phyloP scores from a whole-genome alignment of 495 filamentous ascomycete species.

The Aeminium ludgeri region DNA sequence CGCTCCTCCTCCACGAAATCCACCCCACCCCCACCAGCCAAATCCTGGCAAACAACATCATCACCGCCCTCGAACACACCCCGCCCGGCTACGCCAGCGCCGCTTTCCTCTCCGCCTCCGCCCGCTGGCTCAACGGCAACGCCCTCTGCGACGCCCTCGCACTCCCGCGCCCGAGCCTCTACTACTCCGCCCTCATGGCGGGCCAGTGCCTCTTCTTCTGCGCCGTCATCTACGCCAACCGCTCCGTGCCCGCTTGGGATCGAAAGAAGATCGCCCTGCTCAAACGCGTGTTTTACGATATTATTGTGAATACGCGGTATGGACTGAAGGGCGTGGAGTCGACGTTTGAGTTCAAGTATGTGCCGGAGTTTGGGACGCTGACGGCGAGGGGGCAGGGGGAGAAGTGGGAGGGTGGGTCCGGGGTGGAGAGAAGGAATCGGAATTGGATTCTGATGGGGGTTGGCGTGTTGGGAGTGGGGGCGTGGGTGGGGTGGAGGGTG shows the following conservation, averaged over 20 bases:
- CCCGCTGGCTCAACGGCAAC: constrained; percentile 52
- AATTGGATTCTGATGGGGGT: constrained; percentile 19
- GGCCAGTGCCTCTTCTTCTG: constrained; percentile 55
- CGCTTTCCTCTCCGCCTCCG: constrained; percentile 46
- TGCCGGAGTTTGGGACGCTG: constrained; percentile 34
- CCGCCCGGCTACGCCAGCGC: constrained; percentile 42
- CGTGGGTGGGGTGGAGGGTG: constrained; percentile 7
- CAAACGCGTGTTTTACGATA: constrained; percentile 35
- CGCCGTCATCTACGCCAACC: constrained; percentile 34
- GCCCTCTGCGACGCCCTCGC: constrained; percentile 43
- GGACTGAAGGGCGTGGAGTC: constrained; percentile 36
- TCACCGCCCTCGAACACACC: constrained; percentile 42
- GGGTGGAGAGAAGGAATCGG: constrained; percentile 26
- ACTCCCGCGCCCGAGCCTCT: constrained; percentile 37
- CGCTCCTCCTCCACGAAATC: constrained; percentile 43
- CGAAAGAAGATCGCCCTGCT: constrained; percentile 35
- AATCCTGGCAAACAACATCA: constrained; percentile 57
- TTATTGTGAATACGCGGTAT: constrained; percentile 39
- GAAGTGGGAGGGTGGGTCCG: constrained; percentile 10
- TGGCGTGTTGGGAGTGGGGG: constrained; percentile 18
- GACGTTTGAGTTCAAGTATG: constrained; percentile 47
- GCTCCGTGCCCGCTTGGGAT: constrained; percentile 42
- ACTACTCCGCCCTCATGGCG: constrained; percentile 43
- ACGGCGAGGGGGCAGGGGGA: constrained; percentile 26
- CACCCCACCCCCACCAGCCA: constrained; percentile 42